Evolutionary conservation across 192 early-diverging fungal genomes (phyloP), one percentile per base, ranked within the genome.

Genomic region (Entophlyctis helioformis): DNA sequence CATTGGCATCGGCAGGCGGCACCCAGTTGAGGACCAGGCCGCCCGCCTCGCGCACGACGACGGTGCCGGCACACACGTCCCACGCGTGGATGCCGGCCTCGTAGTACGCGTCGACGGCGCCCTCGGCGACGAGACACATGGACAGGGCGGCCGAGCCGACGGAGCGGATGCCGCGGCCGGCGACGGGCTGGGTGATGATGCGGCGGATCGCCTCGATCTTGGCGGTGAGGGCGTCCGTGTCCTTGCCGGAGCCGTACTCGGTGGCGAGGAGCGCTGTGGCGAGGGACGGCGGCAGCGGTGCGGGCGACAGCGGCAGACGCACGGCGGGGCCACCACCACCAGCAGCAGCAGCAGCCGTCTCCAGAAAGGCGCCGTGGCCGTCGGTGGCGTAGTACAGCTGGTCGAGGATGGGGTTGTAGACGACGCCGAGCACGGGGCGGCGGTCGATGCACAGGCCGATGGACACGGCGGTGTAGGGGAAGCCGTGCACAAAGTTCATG

Each of bases 11-110:
- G 12, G 33, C 37, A 19, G 11, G n/a, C 15, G 23, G 11, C 0
- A 29, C 48, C 59, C 59, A 71, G 39, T 65, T 68, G 19, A 86
- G 67, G 13, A 88, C 76, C 1, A 80, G 46, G 15, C 94, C 89
- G 13, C 94, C 90, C 6, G 90, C 64, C 56, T 98, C 91, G 13
- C 61, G 55, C 5, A 94, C 60, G 56, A 98, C 84, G 13, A 87
- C 70, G 2, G 78, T 67, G n/a, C 76, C 89, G 15, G 91, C 94
- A 18, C 83, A 80, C 28, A 96, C 82, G 58, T 98, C 94, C 88
- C 90, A 89, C 11, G 46, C 44, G 42, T 74, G 64, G 6, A 67
- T 48, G 5, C 91, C 94, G 34, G 81, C 70, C 58, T 98, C 94
- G 86, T 89, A 98, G 60, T 90, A 96, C 6, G 84, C 54, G 52